Base-by-base conservation (phyloP, 2,329 filamentous ascomycete species). In the Alternaria metachromatica region DNA sequence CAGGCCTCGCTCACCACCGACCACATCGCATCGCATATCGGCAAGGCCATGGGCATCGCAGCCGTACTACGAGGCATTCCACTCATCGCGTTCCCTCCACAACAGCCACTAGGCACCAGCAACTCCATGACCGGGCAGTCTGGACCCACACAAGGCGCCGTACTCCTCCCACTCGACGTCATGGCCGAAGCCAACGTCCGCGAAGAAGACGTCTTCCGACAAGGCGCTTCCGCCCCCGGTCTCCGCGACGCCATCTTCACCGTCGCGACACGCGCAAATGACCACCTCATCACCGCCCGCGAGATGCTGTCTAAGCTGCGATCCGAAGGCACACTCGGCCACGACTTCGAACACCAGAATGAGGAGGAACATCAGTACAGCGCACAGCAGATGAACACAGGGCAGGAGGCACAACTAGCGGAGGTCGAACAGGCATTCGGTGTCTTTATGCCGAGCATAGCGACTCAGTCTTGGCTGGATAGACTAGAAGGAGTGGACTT, bases 11-110 rank as follows among this genome's bases (percentile, higher is more conserved):
- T 97, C 73, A 91, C 94, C 23, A 89, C 94, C 45, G 96, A 99
- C 75, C 96, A 99, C 81, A 85, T 99, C 18, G 95, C 95, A 9
- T 96, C 92, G 58, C 96, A 99, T 79, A 92, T 98, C 62, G 96
- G 96, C 56, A 99, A 99, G 77, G 94, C 96, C 0, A 91, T 89
- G 53, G 96, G 96, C 9, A 97, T 99, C 58, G 87, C 90, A 3
- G 91, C 95, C 1, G 87, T 97, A 0, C 83, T 99, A n/a, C 87
- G 95, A 44, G 95, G 96, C 1, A 85, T 98, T 11, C 94, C 96
- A 0, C 80, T 98, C 3, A 86, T 98, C n/a, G 94, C 94, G 0
- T 93, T 95, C 48, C 91, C 92, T 0, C 85, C 88, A 1, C 85
- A 88, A 4, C 83, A 87, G 20, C 86, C 86, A 30, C 82, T 87